phyloP scores from a whole-genome alignment of 352 stramenopile species.

The Pythium myriotylum region DNA sequence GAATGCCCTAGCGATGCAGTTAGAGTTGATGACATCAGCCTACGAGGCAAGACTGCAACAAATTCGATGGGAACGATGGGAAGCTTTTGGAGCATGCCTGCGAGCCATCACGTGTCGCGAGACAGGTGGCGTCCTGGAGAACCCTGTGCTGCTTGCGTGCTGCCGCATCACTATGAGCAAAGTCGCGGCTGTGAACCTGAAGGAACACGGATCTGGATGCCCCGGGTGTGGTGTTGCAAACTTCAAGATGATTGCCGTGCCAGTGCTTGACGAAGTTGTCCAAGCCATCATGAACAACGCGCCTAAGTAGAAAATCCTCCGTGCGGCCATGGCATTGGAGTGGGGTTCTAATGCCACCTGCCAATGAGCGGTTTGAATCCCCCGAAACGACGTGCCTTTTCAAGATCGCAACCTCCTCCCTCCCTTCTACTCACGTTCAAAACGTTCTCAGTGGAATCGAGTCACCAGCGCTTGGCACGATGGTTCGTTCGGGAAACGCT shows the following conservation, averaged over 20 bases:
- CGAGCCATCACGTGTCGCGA: slow-evolving; percentile 3
- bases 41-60: neutral
- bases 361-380: neutral
- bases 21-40: neutral
- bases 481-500: too few relatives aligned
- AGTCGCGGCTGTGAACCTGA: neutral
- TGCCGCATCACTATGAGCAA: slow-evolving; percentile 7
- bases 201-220: neutral
- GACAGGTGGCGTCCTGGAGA: slow-evolving; percentile 4
- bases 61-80: slow-evolving; percentile 3
- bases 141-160: slow-evolving; percentile 8
- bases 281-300: slow-evolving; percentile 3
- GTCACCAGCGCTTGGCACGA: neutral
- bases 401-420: slow-evolving; percentile 23
- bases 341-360: too few relatives aligned
- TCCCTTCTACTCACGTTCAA: neutral
- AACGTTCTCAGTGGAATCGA: too few relatives aligned
- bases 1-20: slow-evolving; percentile 11
- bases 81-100: slow-evolving; percentile 11
- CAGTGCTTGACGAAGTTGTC: neutral
- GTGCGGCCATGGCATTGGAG: too few relatives aligned
- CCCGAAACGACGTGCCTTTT: slow-evolving; percentile 19
- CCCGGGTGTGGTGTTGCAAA: neutral
- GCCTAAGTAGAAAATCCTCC: neutral
- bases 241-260: slow-evolving; percentile 12